These are phyloP conservation scores for Ascochyta clinopodiicola DNA, from an alignment of 2,329 filamentous ascomycete genomes.

Conservation along the genomic window DNA sequence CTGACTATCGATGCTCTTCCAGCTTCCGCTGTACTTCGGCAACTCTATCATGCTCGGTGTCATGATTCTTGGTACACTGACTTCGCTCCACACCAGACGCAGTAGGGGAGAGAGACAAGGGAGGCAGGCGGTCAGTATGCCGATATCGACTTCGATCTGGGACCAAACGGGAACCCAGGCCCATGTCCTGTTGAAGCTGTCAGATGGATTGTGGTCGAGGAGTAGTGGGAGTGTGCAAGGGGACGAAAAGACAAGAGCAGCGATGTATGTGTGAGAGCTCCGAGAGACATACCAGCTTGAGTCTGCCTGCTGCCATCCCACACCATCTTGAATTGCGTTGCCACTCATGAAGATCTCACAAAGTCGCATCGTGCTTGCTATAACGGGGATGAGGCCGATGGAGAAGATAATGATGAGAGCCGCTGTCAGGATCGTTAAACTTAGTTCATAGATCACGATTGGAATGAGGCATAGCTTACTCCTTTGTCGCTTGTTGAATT, in stretches of 20 bases:
- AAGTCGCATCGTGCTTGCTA: slow-evolving; percentile 37
- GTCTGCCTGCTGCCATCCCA: slow-evolving; percentile 28
- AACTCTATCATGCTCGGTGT: slow-evolving; percentile 22
- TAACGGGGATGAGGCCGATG: slow-evolving; percentile 35
- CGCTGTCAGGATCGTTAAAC: slow-evolving; percentile 16
- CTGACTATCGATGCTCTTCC: slow-evolving; percentile 1
- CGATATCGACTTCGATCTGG: slow-evolving; percentile 40
- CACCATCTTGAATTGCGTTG: slow-evolving; percentile 13
- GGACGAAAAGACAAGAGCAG: no score
- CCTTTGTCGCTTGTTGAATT: slow-evolving; percentile 35
- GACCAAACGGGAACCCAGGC: slow-evolving; percentile 41
- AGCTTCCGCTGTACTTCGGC: slow-evolving; percentile 23
- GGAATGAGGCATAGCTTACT: slow-evolving; percentile 18
- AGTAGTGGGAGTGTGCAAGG: background rate
- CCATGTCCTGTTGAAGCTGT: slow-evolving; percentile 21
- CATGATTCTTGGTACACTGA: slow-evolving; percentile 13
- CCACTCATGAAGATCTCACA: slow-evolving; percentile 33
- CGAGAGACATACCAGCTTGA: slow-evolving; percentile 27
- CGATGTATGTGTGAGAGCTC: background rate
- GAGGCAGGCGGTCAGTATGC: slow-evolving; percentile 38
- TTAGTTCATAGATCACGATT: background rate
- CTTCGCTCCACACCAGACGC: slow-evolving; percentile 27
- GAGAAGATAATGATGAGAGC: slow-evolving; percentile 36
- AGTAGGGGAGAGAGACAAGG: slow-evolving; percentile 35
- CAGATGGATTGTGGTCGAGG: background rate